Conservation (phyloP, 257 asterid genomes). For the Ballota nigra region DNA sequence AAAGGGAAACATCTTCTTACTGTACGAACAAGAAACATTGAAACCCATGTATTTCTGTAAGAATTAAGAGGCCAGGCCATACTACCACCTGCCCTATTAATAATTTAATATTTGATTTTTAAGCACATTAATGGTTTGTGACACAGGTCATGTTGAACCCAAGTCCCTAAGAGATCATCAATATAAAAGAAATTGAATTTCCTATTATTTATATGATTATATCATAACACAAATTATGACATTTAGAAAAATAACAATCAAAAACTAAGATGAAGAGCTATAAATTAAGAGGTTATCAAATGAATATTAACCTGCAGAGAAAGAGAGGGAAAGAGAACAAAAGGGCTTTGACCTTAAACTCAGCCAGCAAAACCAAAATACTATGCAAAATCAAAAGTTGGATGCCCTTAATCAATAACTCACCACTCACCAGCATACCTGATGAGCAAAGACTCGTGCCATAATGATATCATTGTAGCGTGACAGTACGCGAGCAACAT, state of each 20-base stretch:
- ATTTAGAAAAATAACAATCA: not conserved
- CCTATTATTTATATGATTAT: not conserved
- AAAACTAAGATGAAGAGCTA: not conserved
- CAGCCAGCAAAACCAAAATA: not conserved
- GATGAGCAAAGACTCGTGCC: conserved; percentile 98
- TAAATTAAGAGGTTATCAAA: not conserved
- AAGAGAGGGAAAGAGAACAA: not conserved
- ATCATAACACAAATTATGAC: not conserved
- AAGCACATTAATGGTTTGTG: not conserved
- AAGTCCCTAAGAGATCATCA: not conserved
- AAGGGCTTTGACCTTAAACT: not conserved
- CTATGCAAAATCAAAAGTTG: not conserved
- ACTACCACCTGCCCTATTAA: not conserved
- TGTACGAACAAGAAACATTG: not conserved
- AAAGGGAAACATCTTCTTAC: not conserved
- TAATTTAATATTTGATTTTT: not conserved
- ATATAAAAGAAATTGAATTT: not conserved
- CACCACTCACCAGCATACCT: conserved; percentile 89
- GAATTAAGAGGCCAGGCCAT: conserved; percentile 10
- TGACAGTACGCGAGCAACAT: conserved; percentile 93
- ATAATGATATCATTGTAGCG: conserved; percentile 94
- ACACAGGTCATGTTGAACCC: not conserved
- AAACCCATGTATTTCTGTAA: not conserved
- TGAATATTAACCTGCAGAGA: not conserved
- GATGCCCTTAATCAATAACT: conserved; percentile 31